Conservation (phyloP, 208 protist genomes). For the Porcisia hertigi region DNA sequence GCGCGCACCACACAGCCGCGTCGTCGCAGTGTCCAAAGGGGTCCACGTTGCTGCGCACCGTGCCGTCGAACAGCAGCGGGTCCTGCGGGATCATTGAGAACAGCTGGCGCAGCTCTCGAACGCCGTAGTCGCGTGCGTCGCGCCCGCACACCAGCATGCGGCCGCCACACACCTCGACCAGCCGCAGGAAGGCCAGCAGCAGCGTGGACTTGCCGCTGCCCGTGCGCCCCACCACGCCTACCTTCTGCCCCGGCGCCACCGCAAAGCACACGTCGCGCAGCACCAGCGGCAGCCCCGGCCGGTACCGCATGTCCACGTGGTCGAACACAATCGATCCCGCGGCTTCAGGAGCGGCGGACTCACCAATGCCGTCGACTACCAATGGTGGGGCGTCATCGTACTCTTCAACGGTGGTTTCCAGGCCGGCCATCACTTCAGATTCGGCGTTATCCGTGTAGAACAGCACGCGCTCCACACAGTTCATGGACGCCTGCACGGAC, state of each 20-base stretch:
- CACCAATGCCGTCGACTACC: constrained; percentile 1
- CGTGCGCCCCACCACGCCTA: constrained; percentile 81
- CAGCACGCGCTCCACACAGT: constrained; percentile 71
- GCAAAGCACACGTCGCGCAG: constrained; percentile 56
- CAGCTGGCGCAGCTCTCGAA: constrained; percentile 56
- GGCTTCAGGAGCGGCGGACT: no score
- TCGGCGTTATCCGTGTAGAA: constrained; percentile 63
- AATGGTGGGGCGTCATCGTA: constrained; percentile 10
- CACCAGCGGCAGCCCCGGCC: constrained; percentile 62
- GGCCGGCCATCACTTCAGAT: no score
- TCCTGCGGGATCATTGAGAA: constrained; percentile 89
- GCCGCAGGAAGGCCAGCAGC: constrained; percentile 12
- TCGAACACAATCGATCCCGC: constrained; percentile 49
- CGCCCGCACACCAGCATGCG: constrained; percentile 46
- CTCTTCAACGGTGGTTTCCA: no score
- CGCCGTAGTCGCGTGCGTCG: constrained; percentile 33
- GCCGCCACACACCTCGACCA: constrained; percentile 67
- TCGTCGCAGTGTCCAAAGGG: constrained; percentile 46
- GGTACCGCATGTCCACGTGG: constrained; percentile 77
- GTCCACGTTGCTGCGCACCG: constrained; percentile 79
- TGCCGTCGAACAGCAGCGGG: constrained; percentile 82
- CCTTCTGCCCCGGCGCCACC: constrained; percentile 67
- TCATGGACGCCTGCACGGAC: constrained; percentile 72
- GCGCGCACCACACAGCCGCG: constrained; percentile 48
- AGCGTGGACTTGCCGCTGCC: constrained; percentile 50